Conservation (phyloP, 768 basidiomycete species). For the Coprinopsis marcescibilis region DNA sequence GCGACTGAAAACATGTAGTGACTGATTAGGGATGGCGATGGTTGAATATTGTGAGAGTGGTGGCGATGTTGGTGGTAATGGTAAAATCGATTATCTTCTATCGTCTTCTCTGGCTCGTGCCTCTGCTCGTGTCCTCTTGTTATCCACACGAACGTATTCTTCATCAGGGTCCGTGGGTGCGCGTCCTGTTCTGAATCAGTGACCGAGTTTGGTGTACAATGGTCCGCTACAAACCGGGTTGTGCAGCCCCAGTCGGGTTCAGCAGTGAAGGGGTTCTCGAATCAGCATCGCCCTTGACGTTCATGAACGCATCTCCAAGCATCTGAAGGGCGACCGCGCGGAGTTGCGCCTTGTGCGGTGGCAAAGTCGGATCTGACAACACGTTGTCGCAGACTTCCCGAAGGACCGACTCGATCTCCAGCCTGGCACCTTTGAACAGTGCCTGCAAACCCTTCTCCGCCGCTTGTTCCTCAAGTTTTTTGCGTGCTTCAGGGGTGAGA, state of each 20-base stretch:
- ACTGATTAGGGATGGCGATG: no score
- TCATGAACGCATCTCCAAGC: constrained; percentile 72
- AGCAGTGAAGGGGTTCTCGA: constrained; percentile 6
- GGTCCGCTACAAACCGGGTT: not conserved
- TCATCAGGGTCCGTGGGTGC: constrained; percentile 42
- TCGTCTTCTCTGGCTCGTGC: constrained; percentile 5
- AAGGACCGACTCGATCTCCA: constrained; percentile 85
- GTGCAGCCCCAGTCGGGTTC: constrained; percentile 3
- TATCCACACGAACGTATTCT: constrained; percentile 82
- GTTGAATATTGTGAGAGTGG: no score
- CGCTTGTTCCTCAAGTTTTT: constrained; percentile 82
- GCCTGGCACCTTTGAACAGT: constrained; percentile 90
- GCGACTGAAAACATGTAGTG: no score
- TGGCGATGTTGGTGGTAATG: no score
- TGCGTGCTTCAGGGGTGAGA: constrained; percentile 64
- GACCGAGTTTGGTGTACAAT: not conserved
- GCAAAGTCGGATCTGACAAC: constrained; percentile 49
- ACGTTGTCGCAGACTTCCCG: constrained; percentile 86
- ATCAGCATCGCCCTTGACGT: constrained; percentile 59
- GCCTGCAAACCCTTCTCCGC: constrained; percentile 91
- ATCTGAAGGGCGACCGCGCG: constrained; percentile 81
- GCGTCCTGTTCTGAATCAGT: not conserved
- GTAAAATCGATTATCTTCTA: no score
- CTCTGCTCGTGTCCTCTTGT: constrained; percentile 50
- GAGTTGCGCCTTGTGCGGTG: constrained; percentile 56